Percentiles rank a stretch among this genome's conserved stretches.
phyloP scores from a whole-genome alignment of 1,284 basidiomycete species.

The Naganishia liquefaciens region DNA sequence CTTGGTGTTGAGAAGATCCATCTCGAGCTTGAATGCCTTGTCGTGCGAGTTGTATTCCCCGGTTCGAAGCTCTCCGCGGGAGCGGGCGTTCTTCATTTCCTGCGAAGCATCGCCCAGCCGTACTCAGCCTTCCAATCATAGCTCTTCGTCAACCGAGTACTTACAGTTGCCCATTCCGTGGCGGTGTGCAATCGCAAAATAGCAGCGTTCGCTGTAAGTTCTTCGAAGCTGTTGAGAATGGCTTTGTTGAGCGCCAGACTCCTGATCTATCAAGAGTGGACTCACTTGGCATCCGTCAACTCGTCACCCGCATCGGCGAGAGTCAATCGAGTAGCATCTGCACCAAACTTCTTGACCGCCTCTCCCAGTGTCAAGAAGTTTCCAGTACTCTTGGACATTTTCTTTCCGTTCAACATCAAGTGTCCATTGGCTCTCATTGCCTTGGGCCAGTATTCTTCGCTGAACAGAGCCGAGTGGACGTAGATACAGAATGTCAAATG shows the following conservation, averaged over 20 bases:
- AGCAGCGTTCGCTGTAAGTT: slow-evolving; percentile 96
- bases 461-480: slow-evolving; percentile 91
- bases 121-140: slow-evolving; percentile 9
- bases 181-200: slow-evolving; percentile 93
- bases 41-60: slow-evolving; percentile 67
- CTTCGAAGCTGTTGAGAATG: slow-evolving; percentile 79
- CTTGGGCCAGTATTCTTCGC: slow-evolving; percentile 88
- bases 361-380: slow-evolving; percentile 55
- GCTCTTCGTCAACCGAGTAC: not conserved
- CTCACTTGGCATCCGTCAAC: slow-evolving; percentile 72
- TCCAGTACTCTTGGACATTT: slow-evolving; percentile 96
- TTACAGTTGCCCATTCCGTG: slow-evolving; percentile 85
- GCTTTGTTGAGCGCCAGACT: not conserved
- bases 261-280: not conserved
- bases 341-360: slow-evolving; percentile 54
- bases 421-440: slow-evolving; percentile 96
- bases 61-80: slow-evolving; percentile 68
- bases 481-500: slow-evolving; percentile 95
- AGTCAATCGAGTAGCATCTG: slow-evolving; percentile 76
- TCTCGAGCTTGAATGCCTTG: slow-evolving; percentile 85
- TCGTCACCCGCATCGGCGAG: slow-evolving; percentile 97
- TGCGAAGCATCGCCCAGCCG: slow-evolving; percentile 42
- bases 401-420: slow-evolving; percentile 96
- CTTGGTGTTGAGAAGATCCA: slow-evolving; percentile 78
- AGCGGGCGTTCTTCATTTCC: slow-evolving; percentile 67